Evolutionary conservation across 306 rosid species (phyloP).

Genomic region (Citrullus amarus): DNA sequence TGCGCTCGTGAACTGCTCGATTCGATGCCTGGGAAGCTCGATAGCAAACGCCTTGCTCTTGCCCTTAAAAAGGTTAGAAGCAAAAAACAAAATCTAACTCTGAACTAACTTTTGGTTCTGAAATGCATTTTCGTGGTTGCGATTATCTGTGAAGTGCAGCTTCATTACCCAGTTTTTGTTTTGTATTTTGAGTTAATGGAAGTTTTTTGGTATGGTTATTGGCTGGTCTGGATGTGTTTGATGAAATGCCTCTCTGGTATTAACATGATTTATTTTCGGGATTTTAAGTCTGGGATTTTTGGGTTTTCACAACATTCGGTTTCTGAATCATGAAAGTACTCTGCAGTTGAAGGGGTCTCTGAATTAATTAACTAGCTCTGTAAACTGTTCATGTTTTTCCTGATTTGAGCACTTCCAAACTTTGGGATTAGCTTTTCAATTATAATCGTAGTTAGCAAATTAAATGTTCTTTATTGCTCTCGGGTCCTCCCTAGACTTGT

Average conservation of each 20-base stretch:
- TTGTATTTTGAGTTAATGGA: background rate
- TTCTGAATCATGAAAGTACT: background rate
- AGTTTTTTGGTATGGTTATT: background rate
- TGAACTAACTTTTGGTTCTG: background rate
- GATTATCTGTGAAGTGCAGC: background rate
- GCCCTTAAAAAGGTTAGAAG: constrained; percentile 72
- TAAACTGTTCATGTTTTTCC: background rate
- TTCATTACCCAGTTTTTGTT: background rate
- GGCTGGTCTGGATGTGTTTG: background rate
- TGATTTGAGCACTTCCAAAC: background rate
- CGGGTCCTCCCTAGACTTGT: background rate
- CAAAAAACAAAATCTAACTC: background rate
- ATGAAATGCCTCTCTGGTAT: constrained; percentile 1
- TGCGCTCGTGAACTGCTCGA: constrained; percentile 63
- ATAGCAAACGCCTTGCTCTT: constrained; percentile 69
- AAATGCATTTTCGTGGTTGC: background rate
- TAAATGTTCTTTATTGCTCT: constrained; percentile 5
- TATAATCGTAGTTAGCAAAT: background rate
- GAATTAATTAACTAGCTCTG: constrained; percentile 1
- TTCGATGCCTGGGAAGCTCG: constrained; percentile 74
- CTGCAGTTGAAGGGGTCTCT: background rate
- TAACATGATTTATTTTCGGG: background rate
- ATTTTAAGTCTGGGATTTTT: background rate
- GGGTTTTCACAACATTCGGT: background rate
- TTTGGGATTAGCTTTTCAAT: background rate